Evolutionary conservation across 345 rosid species (phyloP).

Genomic region (Lumnitzera racemosa): DNA sequence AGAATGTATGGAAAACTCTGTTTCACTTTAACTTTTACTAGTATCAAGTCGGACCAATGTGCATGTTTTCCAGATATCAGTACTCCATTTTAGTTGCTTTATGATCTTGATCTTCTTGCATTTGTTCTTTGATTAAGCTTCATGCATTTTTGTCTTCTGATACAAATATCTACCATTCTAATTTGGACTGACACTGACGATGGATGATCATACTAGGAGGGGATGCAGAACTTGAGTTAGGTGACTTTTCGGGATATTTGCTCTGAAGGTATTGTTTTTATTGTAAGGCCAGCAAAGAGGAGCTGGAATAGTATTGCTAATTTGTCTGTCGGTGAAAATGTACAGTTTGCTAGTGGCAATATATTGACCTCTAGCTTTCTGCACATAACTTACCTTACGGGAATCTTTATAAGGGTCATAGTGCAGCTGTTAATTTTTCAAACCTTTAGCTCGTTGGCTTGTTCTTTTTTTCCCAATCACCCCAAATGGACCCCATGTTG

Average conservation of each 20-base stretch:
- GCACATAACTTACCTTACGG: background rate
- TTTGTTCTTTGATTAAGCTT: too few species aligned
- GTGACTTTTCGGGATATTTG: constrained; percentile 91
- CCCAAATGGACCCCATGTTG: constrained; percentile 98
- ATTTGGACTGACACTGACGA: constrained; percentile 8
- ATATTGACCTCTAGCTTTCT: background rate
- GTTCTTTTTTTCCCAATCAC: constrained; percentile 94
- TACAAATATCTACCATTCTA: background rate
- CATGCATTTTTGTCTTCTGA: too few species aligned
- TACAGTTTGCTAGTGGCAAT: constrained; percentile 5
- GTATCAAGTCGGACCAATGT: too few species aligned
- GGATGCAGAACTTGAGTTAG: constrained; percentile 95
- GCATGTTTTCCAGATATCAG: too few species aligned
- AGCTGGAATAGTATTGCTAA: constrained; percentile 98
- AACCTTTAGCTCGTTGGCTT: constrained; percentile 95
- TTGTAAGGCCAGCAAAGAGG: constrained; percentile 95
- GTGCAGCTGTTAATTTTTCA: constrained; percentile 18
- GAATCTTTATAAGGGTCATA: background rate
- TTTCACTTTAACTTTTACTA: too few species aligned
- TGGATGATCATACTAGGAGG: constrained; percentile 99
- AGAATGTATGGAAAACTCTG: too few species aligned
- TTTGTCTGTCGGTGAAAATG: constrained; percentile 98
- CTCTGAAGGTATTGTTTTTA: constrained; percentile 96
- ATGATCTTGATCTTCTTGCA: too few species aligned
- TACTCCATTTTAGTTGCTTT: too few species aligned